Percentiles rank a stretch among this genome's conserved stretches.
Evolutionary conservation across 2,329 filamentous ascomycete species (phyloP).

Genomic region (Monilinia aucupariae): DNA sequence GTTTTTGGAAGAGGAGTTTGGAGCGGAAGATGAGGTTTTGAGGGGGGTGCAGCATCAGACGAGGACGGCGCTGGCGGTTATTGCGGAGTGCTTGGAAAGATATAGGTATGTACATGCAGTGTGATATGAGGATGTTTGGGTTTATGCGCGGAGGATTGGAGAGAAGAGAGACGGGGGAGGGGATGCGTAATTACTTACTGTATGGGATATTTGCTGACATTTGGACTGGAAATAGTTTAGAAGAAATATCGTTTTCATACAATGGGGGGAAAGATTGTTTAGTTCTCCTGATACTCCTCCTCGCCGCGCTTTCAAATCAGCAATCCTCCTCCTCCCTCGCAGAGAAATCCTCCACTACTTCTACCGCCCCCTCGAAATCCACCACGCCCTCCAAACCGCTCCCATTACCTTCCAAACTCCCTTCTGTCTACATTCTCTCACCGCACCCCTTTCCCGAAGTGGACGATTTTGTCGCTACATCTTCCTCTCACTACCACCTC

Average conservation of each 20-base stretch:
- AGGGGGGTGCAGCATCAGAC: slow-evolving; percentile 63
- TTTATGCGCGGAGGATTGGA: neutral
- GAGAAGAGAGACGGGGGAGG: too few relatives aligned
- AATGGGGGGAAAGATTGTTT: slow-evolving; percentile 98
- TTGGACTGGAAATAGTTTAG: slow-evolving; percentile 48
- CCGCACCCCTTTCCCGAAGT: slow-evolving; percentile 80
- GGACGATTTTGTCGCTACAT: slow-evolving; percentile 71
- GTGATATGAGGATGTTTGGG: neutral
- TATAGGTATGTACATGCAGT: slow-evolving; percentile 54
- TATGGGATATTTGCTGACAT: neutral
- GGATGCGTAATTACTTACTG: slow-evolving; percentile 1
- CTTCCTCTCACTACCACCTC: slow-evolving; percentile 66
- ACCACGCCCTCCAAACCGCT: neutral
- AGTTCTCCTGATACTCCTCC: slow-evolving; percentile 81
- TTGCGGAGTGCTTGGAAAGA: slow-evolving; percentile 66
- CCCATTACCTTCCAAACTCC: slow-evolving; percentile 46
- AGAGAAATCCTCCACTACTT: slow-evolving; percentile 65
- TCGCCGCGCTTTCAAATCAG: slow-evolving; percentile 41
- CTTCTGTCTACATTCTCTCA: slow-evolving; percentile 85
- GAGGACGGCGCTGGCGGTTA: slow-evolving; percentile 63
- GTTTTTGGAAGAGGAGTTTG: slow-evolving; percentile 30
- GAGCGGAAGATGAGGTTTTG: slow-evolving; percentile 25
- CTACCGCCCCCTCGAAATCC: slow-evolving; percentile 62
- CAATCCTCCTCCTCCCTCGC: slow-evolving; percentile 35
- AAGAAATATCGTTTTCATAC: slow-evolving; percentile 83